Conservation (phyloP, 352 stramenopile species). For the Pythium graminicola region DNA sequence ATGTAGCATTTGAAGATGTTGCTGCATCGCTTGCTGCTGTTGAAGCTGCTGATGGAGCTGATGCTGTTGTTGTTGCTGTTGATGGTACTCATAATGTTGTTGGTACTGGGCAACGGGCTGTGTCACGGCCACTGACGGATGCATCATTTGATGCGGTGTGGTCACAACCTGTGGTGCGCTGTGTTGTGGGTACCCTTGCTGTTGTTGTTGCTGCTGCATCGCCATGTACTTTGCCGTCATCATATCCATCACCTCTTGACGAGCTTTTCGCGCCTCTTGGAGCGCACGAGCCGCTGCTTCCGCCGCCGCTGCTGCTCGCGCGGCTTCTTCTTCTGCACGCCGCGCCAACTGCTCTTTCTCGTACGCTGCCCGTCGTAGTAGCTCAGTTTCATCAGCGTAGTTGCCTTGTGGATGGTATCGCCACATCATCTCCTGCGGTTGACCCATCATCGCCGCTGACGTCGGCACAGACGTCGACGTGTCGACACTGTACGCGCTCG, state of each 20-base stretch:
- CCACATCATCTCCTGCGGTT: conserved; percentile 61
- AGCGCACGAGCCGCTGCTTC: conserved; percentile 63
- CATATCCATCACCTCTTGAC: conserved; percentile 80
- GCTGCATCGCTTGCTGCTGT: conserved; percentile 41
- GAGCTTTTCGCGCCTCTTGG: conserved; percentile 69
- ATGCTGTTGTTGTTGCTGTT: conserved; percentile 43
- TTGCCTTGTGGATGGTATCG: conserved; percentile 58
- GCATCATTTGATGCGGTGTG: conserved; percentile 12
- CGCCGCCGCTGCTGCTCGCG: conserved; percentile 56
- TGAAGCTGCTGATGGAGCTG: conserved; percentile 31
- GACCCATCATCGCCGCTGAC: conserved; percentile 17
- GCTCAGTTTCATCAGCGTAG: conserved; percentile 70
- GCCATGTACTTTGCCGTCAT: conserved; percentile 65
- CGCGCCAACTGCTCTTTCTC: conserved; percentile 60
- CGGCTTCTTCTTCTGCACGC: conserved; percentile 75
- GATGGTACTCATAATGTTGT: conserved; percentile 38
- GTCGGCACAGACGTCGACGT: conserved; percentile 20
- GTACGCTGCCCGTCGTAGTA: conserved; percentile 49
- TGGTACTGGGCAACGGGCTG: conserved; percentile 42
- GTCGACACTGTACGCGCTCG: conserved; percentile 8
- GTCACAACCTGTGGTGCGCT: conserved; percentile 5
- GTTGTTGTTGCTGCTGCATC: conserved; percentile 62
- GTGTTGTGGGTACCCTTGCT: conserved; percentile 27
- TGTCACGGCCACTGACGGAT: conserved; percentile 21
- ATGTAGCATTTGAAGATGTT: conserved; percentile 34